Conservation (phyloP, 169 alveolate species). For the Plasmodium vinckei region DNA sequence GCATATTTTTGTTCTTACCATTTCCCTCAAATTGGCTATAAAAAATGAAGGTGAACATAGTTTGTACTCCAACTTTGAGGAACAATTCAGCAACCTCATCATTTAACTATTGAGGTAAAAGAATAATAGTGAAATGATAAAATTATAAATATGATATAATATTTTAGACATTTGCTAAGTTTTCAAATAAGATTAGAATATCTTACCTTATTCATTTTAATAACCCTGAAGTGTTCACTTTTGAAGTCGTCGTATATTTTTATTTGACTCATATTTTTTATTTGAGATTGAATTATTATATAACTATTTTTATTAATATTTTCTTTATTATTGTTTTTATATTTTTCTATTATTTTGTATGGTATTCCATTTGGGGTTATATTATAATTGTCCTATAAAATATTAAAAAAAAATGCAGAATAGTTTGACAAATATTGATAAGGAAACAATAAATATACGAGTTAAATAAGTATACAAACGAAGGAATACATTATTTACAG, state of each 20-base stretch:
- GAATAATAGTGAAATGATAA: background rate
- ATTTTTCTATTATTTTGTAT: conserved; percentile 25
- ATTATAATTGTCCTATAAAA: conserved; percentile 3
- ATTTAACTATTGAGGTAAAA: conserved; percentile 11
- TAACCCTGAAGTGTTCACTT: conserved; percentile 6
- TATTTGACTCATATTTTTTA: conserved; percentile 9
- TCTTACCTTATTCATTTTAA: conserved; percentile 38
- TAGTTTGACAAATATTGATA: too few species aligned
- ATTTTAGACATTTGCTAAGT: too few species aligned
- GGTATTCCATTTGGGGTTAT: conserved; percentile 36
- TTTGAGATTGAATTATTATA: conserved; percentile 42
- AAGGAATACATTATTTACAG: background rate
- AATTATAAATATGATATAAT: too few species aligned
- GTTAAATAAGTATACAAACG: background rate
- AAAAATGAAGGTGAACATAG: conserved; percentile 25
- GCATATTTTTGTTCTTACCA: too few species aligned
- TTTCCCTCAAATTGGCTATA: background rate
- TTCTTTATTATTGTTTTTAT: background rate
- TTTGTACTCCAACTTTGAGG: conserved; percentile 15
- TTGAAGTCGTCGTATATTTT: conserved; percentile 15
- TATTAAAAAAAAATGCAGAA: background rate
- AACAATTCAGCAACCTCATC: conserved; percentile 28
- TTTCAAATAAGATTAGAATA: background rate
- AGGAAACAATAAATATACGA: too few species aligned
- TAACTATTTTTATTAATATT: conserved; percentile 21